Evolutionary conservation across 1,284 basidiomycete species (phyloP), one percentile per base, ranked within the genome.

Genomic region (Cryptococcus sp.): DNA sequence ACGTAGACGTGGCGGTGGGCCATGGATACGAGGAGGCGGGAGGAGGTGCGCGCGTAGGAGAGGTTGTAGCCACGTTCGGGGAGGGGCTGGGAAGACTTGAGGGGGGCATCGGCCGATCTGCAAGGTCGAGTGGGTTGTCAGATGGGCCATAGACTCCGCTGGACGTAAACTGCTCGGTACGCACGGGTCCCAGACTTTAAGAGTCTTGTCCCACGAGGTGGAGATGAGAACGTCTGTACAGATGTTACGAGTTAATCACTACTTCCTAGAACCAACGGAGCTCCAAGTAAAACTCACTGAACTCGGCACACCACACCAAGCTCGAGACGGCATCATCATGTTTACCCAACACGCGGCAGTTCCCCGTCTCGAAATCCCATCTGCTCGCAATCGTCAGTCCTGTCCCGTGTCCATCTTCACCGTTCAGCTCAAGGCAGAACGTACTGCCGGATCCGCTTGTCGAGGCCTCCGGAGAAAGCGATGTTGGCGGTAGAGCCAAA

Each of bases 121-220:
- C n/a, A 28, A 9, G 28, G 28, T 46, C 3, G 11, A 13, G 4
- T 4, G 24, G 12, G 5, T 24, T 15, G n/a, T n/a, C 48, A 15
- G 40, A 24, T 46, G 44, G 40, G 36, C 12, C 11, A 46, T 20
- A 24, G 7, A 46, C 28, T 36, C n/a, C 39, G 9, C 9, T 8
- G 16, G 13, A 18, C 39, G 39, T 3, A 15, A 40, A 40, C 15
- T 40, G 39, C 3, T 87, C 83, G 24, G 23, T 18, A 71, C 73
- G 53, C 44, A 74, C 13, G 89, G 84, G 69, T 94, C 90, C 88
- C 89, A 94, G 68, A 93, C 83, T n/a, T 87, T 85, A 24, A 96
- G 66, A 0, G 89, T 87, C 55, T 85, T 84, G 73, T 97, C 93
- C 92, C 92, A 96, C 20, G 91, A 93, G 13, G 88, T 90, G 0